A percentile compares a stretch with the other conserved stretches of the same genome.
phyloP scores from a whole-genome alignment of 768 basidiomycete genomes.

The Kwoniella botswanensis region DNA sequence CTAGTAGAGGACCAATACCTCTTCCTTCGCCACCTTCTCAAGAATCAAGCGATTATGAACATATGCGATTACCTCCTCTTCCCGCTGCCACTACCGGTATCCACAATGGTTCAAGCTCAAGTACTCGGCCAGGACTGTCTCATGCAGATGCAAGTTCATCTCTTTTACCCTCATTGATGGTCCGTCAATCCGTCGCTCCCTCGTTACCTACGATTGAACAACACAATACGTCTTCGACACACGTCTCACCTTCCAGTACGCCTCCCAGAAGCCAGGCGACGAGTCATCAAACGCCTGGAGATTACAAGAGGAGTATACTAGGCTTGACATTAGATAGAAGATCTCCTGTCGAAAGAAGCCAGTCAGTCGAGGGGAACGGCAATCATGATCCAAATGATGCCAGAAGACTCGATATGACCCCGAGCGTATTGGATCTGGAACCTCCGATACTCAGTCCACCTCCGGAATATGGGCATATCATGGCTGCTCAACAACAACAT shows the following conservation, averaged over 20 bases:
- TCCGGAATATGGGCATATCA: background rate
- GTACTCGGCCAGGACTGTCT: background rate
- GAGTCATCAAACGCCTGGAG: background rate
- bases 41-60: conserved; percentile 7
- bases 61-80: conserved; percentile 12
- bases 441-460: background rate
- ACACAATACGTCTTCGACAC: background rate
- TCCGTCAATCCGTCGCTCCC: conserved; percentile 6
- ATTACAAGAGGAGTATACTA: conserved; percentile 11
- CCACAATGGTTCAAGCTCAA: background rate
- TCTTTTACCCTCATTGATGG: background rate
- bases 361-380: background rate
- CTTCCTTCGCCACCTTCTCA: conserved; percentile 12
- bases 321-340: background rate
- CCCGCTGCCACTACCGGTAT: background rate
- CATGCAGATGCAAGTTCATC: conserved; percentile 9
- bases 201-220: background rate
- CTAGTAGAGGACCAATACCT: background rate
- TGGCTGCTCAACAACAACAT: conserved; percentile 8
- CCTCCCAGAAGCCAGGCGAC: background rate
- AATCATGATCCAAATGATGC: background rate
- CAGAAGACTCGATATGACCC: background rate
- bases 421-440: conserved; percentile 5
- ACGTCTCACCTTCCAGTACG: conserved; percentile 4
- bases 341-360: background rate